Conservation (phyloP, 2,329 filamentous ascomycete species). For the Lachnellula arida region DNA sequence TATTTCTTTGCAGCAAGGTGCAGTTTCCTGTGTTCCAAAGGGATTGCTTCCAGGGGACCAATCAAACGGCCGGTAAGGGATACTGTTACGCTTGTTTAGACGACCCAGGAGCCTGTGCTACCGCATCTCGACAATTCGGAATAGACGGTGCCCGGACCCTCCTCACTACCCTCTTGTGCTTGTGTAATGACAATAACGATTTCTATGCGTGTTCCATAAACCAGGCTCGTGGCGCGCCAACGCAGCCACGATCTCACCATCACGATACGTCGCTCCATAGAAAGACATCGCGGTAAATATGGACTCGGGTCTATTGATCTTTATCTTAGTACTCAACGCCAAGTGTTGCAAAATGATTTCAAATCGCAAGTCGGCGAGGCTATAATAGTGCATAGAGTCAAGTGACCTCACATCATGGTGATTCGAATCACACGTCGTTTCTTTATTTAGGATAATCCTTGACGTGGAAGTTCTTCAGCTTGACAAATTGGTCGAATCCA, state of each 20-base stretch:
- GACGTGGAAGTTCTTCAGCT: conserved; percentile 92
- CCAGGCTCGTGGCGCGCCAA: conserved; percentile 3
- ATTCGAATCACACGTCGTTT: background rate
- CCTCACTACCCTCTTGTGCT: background rate
- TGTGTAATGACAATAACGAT: conserved; percentile 2
- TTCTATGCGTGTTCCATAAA: conserved; percentile 7
- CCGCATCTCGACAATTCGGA: conserved; percentile 1
- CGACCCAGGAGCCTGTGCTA: background rate
- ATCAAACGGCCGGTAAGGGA: conserved; percentile 3
- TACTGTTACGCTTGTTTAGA: background rate
- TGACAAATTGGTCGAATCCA: conserved; percentile 93
- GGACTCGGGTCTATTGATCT: conserved; percentile 5
- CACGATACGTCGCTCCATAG: conserved; percentile 6
- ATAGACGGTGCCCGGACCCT: conserved; percentile 1
- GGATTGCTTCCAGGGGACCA: conserved; percentile 10
- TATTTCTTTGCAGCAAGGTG: conserved; percentile 16
- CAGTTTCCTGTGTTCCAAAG: conserved; percentile 4
- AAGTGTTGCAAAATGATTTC: background rate
- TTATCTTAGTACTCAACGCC: conserved; percentile 2
- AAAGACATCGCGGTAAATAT: conserved; percentile 1
- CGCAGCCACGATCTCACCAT: conserved; percentile 6
- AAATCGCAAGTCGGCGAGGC: background rate
- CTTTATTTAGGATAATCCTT: conserved; percentile 65
- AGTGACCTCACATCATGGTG: background rate
- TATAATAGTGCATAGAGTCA: background rate